Percentiles rank a stretch among this genome's conserved stretches.
phyloP scores from a whole-genome alignment of 2,329 filamentous ascomycete genomes.

The Hyphodiscus sp. region DNA sequence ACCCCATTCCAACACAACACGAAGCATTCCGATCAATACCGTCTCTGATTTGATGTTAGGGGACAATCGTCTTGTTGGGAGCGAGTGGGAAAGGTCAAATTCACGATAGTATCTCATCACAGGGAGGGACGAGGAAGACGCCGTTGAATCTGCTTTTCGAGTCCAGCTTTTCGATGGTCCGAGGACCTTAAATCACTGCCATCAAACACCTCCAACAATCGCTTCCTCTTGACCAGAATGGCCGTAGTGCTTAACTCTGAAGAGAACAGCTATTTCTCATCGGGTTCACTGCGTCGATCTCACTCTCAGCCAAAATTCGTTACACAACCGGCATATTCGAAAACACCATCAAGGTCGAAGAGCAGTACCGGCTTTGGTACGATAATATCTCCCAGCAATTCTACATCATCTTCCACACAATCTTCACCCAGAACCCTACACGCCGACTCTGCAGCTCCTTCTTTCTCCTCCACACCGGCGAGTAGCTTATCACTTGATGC shows the following conservation, averaged over 20 bases:
- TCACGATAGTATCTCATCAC: not conserved
- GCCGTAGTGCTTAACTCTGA: slow-evolving; percentile 38
- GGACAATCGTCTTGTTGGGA: not conserved
- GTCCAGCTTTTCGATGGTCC: not conserved
- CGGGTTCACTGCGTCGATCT: slow-evolving; percentile 49
- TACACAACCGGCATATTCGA: slow-evolving; percentile 41
- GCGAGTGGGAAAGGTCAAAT: not conserved
- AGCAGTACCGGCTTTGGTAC: slow-evolving; percentile 23
- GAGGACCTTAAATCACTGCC: not conserved
- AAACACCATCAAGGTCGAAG: slow-evolving; percentile 39
- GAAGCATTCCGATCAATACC: not conserved
- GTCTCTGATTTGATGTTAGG: not conserved
- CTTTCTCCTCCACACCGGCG: slow-evolving; percentile 55
- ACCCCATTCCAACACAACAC: not conserved
- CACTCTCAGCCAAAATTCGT: slow-evolving; percentile 54
- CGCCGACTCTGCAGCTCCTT: slow-evolving; percentile 46
- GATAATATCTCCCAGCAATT: slow-evolving; percentile 21
- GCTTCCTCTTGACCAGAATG: slow-evolving; percentile 18
- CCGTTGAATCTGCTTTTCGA: not conserved
- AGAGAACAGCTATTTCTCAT: slow-evolving; percentile 50
- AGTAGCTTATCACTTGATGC: slow-evolving; percentile 69
- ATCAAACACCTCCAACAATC: not conserved
- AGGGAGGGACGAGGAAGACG: not conserved
- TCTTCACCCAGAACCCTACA: slow-evolving; percentile 49
- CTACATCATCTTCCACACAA: slow-evolving; percentile 43